phyloP scores from a whole-genome alignment of 768 basidiomycete species.

The Mrakia hoshinonis region DNA sequence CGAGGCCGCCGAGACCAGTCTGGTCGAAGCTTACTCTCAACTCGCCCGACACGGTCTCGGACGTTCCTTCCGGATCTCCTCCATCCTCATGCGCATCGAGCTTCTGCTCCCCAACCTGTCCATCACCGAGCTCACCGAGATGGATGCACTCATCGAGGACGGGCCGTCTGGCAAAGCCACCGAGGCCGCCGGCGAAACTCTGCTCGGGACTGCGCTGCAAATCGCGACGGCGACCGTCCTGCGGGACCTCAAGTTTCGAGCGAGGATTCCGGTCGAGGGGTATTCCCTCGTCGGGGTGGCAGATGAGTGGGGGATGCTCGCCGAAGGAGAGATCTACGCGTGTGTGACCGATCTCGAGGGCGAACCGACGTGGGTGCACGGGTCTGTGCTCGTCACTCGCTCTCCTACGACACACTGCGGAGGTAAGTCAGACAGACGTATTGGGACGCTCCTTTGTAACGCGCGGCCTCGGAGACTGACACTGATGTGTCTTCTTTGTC shows the following conservation, averaged over 20 bases:
- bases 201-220: conserved; percentile 51
- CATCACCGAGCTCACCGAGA: neutral
- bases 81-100: conserved; percentile 42
- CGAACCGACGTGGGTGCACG: conserved; percentile 51
- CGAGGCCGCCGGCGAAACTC: conserved; percentile 48
- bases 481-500: too few relatives aligned
- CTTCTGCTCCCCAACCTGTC: neutral
- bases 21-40: conserved; percentile 49
- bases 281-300: conserved; percentile 70
- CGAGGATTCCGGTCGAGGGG: conserved; percentile 61
- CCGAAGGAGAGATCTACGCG: conserved; percentile 55
- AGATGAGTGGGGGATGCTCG: conserved; percentile 62
- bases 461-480: too few relatives aligned
- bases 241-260: conserved; percentile 64
- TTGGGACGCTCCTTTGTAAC: too few relatives aligned
- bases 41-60: conserved; percentile 55
- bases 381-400: conserved; percentile 51
- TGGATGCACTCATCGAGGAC: neutral
- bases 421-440: too few relatives aligned
- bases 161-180: conserved; percentile 43
- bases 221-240: conserved; percentile 57
- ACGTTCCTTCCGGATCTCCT: conserved; percentile 51
- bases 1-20: conserved; percentile 53
- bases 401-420: conserved; percentile 64
- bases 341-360: conserved; percentile 49